These are phyloP conservation scores for Dactylellina sp. DNA, from an alignment of 2,329 filamentous ascomycete genomes.

Conservation along the genomic window DNA sequence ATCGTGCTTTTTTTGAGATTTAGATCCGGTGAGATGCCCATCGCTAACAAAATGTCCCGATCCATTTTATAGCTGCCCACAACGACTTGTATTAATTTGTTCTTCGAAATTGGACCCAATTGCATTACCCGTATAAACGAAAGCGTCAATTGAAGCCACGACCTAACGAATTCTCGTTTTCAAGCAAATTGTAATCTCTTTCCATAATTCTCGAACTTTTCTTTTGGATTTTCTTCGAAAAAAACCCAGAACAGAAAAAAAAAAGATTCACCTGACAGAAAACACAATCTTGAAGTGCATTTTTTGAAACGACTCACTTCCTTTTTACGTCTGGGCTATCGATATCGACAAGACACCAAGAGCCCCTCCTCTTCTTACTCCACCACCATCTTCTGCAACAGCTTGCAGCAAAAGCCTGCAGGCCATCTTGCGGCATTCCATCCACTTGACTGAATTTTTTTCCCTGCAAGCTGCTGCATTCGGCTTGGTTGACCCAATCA, in stretches of 20 bases:
- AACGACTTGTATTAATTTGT: slow-evolving; percentile 39
- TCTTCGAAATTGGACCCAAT: slow-evolving; percentile 30
- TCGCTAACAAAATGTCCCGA: slow-evolving; percentile 21
- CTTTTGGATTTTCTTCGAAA: slow-evolving; percentile 30
- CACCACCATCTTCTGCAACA: slow-evolving; percentile 29
- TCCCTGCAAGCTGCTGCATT: slow-evolving; percentile 56
- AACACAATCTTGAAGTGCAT: slow-evolving; percentile 35
- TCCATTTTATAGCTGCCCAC: slow-evolving; percentile 38
- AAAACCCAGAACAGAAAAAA: slow-evolving; percentile 18
- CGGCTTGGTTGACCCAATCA: slow-evolving; percentile 57
- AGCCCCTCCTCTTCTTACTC: slow-evolving; percentile 55
- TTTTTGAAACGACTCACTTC: slow-evolving; percentile 22
- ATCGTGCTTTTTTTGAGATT: slow-evolving; percentile 5
- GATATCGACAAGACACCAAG: slow-evolving; percentile 49
- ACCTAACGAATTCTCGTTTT: slow-evolving; percentile 25
- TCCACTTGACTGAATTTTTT: slow-evolving; percentile 56
- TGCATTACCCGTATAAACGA: slow-evolving; percentile 36
- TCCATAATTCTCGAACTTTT: slow-evolving; percentile 10
- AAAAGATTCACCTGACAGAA: slow-evolving; percentile 9
- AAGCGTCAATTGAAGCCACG: slow-evolving; percentile 39
- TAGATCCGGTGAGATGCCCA: slow-evolving; percentile 41
- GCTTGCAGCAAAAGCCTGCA: slow-evolving; percentile 49
- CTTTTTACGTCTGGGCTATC: slow-evolving; percentile 30
- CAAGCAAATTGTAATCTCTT: slow-evolving; percentile 20
- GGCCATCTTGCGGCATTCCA: slow-evolving; percentile 56